Percentiles rank a stretch among this genome's conserved stretches.
These are phyloP conservation scores for Mortierella sp. DNA, from an alignment of 371 early-diverging fungal species.

Conservation along the genomic window DNA sequence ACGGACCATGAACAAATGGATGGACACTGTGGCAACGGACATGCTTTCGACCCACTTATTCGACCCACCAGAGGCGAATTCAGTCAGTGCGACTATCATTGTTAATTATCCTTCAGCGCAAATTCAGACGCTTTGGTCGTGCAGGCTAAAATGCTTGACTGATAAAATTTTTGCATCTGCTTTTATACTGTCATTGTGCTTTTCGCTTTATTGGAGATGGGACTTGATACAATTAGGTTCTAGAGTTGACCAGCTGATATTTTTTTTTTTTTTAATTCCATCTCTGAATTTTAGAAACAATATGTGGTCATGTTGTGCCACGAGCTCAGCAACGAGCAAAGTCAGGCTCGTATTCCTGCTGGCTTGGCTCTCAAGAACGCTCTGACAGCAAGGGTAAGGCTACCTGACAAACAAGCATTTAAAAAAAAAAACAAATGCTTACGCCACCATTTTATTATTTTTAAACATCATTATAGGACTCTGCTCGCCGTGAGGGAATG, in stretches of 20 bases:
- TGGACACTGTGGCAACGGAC: neutral
- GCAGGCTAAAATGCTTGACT: slow-evolving; percentile 11
- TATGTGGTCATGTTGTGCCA: slow-evolving; percentile 83
- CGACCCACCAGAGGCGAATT: neutral
- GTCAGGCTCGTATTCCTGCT: slow-evolving; percentile 76
- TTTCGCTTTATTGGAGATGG: too few relatives aligned
- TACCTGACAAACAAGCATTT: neutral
- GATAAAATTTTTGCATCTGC: slow-evolving; percentile 3
- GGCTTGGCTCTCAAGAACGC: slow-evolving; percentile 95
- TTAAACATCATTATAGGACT: slow-evolving; percentile 71
- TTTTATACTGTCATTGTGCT: neutral
- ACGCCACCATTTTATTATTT: neutral
- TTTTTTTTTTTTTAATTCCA: neutral
- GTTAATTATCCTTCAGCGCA: neutral
- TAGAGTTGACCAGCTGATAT: neutral
- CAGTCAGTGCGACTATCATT: neutral
- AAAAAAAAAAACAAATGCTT: neutral
- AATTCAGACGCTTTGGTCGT: slow-evolving; percentile 13
- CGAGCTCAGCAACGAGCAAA: slow-evolving; percentile 85
- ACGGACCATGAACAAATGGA: neutral
- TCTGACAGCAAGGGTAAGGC: slow-evolving; percentile 83
- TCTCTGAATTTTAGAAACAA: slow-evolving; percentile 65
- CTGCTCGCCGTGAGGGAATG: slow-evolving; percentile 73
- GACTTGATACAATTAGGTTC: neutral
- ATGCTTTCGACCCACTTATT: neutral